These are phyloP conservation scores for Nicotiana otophora DNA, from an alignment of 257 asterid species.

Conservation along the genomic window DNA sequence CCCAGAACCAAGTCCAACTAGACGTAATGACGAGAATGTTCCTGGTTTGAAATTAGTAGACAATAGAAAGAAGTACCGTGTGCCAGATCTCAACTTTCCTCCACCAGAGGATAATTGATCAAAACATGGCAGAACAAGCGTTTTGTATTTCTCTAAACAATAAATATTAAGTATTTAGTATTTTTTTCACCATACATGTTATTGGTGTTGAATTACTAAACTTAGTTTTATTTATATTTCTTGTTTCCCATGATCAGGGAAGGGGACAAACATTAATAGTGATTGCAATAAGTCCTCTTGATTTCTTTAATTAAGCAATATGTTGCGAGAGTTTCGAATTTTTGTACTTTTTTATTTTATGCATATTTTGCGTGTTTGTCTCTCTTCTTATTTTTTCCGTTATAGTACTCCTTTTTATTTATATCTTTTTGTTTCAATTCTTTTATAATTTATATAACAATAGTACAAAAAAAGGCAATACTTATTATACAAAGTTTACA, in stretches of 20 bases:
- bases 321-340: background rate
- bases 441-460: background rate
- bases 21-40: background rate
- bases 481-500: no score
- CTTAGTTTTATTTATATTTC: background rate
- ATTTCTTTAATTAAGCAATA: background rate
- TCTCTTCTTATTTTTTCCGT: background rate
- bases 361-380: background rate
- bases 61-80: background rate
- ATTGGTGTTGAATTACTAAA: no score
- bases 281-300: background rate
- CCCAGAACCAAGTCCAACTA: background rate
- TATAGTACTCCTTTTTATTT: background rate
- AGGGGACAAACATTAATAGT: background rate
- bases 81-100: conserved; percentile 4
- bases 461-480: background rate
- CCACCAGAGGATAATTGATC: background rate
- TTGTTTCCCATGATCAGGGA: no score
- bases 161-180: no score
- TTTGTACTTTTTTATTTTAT: background rate
- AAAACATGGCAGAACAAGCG: background rate
- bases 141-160: background rate
- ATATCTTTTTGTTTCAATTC: background rate
- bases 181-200: background rate
- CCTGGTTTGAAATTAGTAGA: background rate